phyloP scores from a whole-genome alignment of 768 basidiomycete species.

The Punctularia strigosozonata region DNA sequence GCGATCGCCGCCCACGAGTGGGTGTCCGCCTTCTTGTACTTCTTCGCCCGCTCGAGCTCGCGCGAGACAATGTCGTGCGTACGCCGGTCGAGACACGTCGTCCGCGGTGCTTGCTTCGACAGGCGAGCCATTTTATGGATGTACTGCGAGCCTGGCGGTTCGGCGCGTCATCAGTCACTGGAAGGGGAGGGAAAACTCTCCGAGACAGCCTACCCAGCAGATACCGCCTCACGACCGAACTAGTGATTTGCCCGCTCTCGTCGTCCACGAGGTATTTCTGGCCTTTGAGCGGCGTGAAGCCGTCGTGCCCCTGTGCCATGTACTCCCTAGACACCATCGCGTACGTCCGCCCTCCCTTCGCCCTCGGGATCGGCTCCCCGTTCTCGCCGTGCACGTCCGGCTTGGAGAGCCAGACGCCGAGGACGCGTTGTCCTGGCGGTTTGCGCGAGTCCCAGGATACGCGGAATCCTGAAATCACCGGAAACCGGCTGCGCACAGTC shows the following conservation, averaged over 20 bases:
- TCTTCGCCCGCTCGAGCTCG: conserved; percentile 30
- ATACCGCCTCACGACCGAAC: conserved; percentile 71
- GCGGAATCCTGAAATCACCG: conserved; percentile 72
- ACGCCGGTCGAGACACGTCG: conserved; percentile 28
- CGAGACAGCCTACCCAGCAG: conserved; percentile 66
- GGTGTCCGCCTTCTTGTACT: conserved; percentile 11
- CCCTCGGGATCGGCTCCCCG: conserved; percentile 40
- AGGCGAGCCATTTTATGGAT: conserved; percentile 51
- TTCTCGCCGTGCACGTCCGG: conserved; percentile 15
- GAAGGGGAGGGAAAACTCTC: too few relatives aligned
- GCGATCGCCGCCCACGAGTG: conserved; percentile 21
- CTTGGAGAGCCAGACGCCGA: conserved; percentile 52
- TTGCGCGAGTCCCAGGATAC: conserved; percentile 80
- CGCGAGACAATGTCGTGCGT: conserved; percentile 35
- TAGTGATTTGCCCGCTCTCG: conserved; percentile 72
- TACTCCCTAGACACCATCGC: conserved; percentile 81
- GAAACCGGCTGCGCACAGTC: conserved; percentile 67
- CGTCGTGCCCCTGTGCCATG: conserved; percentile 77
- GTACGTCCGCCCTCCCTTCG: conserved; percentile 46
- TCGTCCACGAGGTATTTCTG: conserved; percentile 67
- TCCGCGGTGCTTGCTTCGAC: conserved; percentile 16
- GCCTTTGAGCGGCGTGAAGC: conserved; percentile 57
- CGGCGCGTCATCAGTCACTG: too few relatives aligned
- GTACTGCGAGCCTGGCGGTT: conserved; percentile 60
- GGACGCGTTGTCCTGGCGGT: conserved; percentile 58